Evolutionary conservation across 2,329 filamentous ascomycete species (phyloP), one percentile per base, ranked within the genome.

Genomic region (Phyllachora maydis): DNA sequence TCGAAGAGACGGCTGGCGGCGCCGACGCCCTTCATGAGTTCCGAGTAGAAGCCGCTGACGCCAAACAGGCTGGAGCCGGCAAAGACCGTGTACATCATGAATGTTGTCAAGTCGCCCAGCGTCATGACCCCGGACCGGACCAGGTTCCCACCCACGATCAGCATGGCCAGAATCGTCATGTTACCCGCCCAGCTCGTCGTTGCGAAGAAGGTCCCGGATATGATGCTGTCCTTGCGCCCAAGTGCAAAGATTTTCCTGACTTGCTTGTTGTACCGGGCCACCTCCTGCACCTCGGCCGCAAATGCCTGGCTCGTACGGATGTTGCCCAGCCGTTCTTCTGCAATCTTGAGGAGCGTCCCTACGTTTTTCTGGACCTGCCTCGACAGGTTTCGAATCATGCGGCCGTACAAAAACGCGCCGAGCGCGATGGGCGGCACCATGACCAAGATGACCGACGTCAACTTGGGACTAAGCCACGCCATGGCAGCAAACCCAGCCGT

Each of bases 21-120:
- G 38, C 90, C 88, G 4, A 92, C 85, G 19, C 90, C 90, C 48
- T 98, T 98, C 88, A 98, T 98, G 30, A 98, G 60, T 44, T 98
- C 88, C 0, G 83, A 92, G 49, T 93, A 98, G 51, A 98, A 98
- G 27, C 78, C 81, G 4, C 82, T 92, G 2, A 98, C 57, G 4
- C 88, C 88, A 36, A 95, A 92, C 32, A 98, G 65, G 47, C 79
- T 91, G 23, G 78, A 88, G 3, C 68, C 68, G 5, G 68, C 66
- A 45, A 71, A 95, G 4, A 79, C 85, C 3, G 83, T 91, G 47
- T 95, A 98, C 85, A 98, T 95, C 53, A 98, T 65, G 49, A 98
- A 98, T 0, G 82, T 91, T 1, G 88, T 90, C 20, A 98, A 52
- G 34, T 98, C 85, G 36, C 88, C 88, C 22, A 95, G 71, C 6